Conservation (phyloP, 1,139 yeast genomes). For the Kodamaea alishanica region DNA sequence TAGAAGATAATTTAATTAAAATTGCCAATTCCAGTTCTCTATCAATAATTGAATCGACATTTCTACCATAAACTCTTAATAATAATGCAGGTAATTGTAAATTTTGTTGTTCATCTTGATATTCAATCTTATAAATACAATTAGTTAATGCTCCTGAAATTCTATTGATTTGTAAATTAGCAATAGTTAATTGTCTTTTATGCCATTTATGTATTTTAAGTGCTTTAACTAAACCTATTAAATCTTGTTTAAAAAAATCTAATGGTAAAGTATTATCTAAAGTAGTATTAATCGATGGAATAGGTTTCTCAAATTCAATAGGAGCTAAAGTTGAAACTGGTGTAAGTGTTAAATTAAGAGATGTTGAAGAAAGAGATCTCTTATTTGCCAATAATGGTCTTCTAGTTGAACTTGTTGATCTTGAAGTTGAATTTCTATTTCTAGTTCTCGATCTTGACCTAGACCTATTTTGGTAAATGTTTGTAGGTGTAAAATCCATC, state of each 20-base stretch:
- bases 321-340: conserved; percentile 25
- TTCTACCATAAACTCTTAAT: conserved; percentile 86
- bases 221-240: conserved; percentile 60
- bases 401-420: conserved; percentile 36
- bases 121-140: conserved; percentile 70
- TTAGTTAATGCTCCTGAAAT: conserved; percentile 93
- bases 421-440: conserved; percentile 31
- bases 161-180: conserved; percentile 50
- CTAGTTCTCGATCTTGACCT: conserved; percentile 39
- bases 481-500: conserved; percentile 30
- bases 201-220: conserved; percentile 80
- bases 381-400: conserved; percentile 31
- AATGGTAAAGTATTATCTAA: conserved; percentile 73
- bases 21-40: conserved; percentile 74
- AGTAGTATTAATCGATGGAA: conserved; percentile 39
- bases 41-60: conserved; percentile 83
- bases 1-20: conserved; percentile 66
- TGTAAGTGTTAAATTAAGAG: conserved; percentile 14
- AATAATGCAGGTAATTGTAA: conserved; percentile 47
- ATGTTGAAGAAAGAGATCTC: conserved; percentile 32
- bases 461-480: conserved; percentile 25
- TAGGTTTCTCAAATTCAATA: conserved; percentile 27
- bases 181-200: conserved; percentile 35
- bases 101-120: conserved; percentile 26
- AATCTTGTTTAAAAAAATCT: conserved; percentile 82